These are phyloP conservation scores for Murraya koenigii DNA, from an alignment of 345 rosid species.

Conservation along the genomic window DNA sequence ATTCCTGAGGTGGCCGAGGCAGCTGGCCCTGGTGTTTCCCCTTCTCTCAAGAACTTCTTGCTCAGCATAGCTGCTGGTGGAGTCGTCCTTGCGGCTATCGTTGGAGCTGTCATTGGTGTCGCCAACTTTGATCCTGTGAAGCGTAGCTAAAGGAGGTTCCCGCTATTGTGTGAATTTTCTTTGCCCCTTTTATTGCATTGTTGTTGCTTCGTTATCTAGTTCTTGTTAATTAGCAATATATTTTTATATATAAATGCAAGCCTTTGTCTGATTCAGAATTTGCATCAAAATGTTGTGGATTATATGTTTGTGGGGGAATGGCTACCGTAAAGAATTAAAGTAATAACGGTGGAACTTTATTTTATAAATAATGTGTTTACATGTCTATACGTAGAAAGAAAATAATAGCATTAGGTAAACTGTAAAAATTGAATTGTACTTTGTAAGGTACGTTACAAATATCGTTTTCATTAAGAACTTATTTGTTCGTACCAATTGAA, in stretches of 20 bases:
- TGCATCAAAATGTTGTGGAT: no score
- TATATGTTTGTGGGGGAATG: no score
- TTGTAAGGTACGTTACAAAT: no score
- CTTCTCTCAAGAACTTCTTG: conserved; percentile 93
- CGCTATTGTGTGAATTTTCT: conserved; percentile 4
- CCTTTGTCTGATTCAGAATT: background rate
- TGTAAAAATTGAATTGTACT: no score
- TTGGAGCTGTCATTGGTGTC: conserved; percentile 76
- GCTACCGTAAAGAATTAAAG: no score
- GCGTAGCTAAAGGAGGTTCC: conserved; percentile 39
- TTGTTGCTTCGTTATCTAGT: background rate
- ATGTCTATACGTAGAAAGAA: no score
- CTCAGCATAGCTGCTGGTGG: conserved; percentile 85
- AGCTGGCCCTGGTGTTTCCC: conserved; percentile 59
- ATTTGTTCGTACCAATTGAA: no score
- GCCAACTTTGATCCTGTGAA: conserved; percentile 81
- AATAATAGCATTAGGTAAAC: no score
- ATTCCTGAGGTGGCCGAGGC: conserved; percentile 81
- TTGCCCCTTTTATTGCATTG: background rate
- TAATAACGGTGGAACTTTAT: no score
- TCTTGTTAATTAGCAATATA: background rate
- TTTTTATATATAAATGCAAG: background rate
- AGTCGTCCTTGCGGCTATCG: conserved; percentile 46
- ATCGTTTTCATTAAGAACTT: no score
- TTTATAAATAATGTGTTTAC: no score